These are phyloP conservation scores for Xylaria longipes DNA, from an alignment of 495 filamentous ascomycete genomes.

Conservation along the genomic window DNA sequence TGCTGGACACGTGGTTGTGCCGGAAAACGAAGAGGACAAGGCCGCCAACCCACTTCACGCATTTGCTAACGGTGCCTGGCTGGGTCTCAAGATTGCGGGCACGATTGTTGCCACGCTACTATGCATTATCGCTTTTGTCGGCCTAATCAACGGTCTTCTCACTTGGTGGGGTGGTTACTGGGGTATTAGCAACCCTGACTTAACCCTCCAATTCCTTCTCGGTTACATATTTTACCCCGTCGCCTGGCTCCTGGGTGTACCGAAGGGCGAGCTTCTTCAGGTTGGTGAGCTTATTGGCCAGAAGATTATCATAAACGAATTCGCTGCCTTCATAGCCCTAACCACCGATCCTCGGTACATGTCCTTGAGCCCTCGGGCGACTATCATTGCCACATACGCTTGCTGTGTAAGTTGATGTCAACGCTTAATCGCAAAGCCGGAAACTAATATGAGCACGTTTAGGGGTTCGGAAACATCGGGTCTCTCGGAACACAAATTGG, in stretches of 20 bases:
- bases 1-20: slow-evolving; percentile 77
- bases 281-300: slow-evolving; percentile 81
- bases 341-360: slow-evolving; percentile 54
- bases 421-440: slow-evolving; percentile 21
- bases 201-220: slow-evolving; percentile 79
- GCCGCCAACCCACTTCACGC: slow-evolving; percentile 84
- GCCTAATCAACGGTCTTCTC: slow-evolving; percentile 76
- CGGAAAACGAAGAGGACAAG: slow-evolving; percentile 71
- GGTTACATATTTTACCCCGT: slow-evolving; percentile 86
- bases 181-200: slow-evolving; percentile 68
- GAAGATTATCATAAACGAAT: slow-evolving; percentile 83
- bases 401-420: slow-evolving; percentile 55
- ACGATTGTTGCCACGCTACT: slow-evolving; percentile 82
- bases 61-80: slow-evolving; percentile 86
- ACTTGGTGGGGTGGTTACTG: slow-evolving; percentile 90
- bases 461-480: slow-evolving; percentile 79
- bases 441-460: slow-evolving; percentile 35
- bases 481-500: slow-evolving; percentile 87
- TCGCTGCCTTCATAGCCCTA: slow-evolving; percentile 66
- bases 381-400: slow-evolving; percentile 73
- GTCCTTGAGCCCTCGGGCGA: slow-evolving; percentile 69
- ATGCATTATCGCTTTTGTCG: slow-evolving; percentile 84
- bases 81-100: slow-evolving; percentile 85
- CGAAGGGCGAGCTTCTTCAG: slow-evolving; percentile 70
- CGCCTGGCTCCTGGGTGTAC: slow-evolving; percentile 85